Evolutionary conservation across 2,329 filamentous ascomycete genomes (phyloP).

Genomic region (Ascochyta lentis): DNA sequence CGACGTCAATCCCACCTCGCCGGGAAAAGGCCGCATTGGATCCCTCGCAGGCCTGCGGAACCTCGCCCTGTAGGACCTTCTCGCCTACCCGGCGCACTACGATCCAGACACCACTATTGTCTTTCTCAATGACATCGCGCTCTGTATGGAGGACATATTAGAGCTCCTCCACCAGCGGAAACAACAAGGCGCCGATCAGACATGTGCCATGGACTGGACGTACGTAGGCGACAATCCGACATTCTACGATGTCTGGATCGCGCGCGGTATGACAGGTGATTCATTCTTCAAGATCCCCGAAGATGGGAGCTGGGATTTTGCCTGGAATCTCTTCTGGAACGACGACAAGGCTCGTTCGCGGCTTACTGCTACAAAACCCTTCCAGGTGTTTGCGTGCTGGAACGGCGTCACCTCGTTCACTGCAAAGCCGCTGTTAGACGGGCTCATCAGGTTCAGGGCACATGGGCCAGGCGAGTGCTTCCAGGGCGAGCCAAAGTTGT

Average conservation of each 20-base stretch:
- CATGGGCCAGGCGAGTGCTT: slow-evolving; percentile 55
- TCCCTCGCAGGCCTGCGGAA: slow-evolving; percentile 61
- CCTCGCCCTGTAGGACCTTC: slow-evolving; percentile 58
- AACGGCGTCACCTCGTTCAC: slow-evolving; percentile 62
- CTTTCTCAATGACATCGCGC: slow-evolving; percentile 82
- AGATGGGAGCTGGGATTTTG: slow-evolving; percentile 55
- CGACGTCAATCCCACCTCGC: slow-evolving; percentile 51
- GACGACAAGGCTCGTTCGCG: slow-evolving; percentile 47
- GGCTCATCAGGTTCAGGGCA: slow-evolving; percentile 56
- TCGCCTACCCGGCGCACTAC: slow-evolving; percentile 76
- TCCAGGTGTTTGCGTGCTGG: slow-evolving; percentile 69
- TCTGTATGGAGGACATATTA: slow-evolving; percentile 60
- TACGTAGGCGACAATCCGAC: slow-evolving; percentile 53
- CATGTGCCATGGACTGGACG: slow-evolving; percentile 66
- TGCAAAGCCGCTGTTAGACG: slow-evolving; percentile 56
- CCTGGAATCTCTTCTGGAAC: slow-evolving; percentile 57
- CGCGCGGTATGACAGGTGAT: slow-evolving; percentile 60
- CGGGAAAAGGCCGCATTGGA: slow-evolving; percentile 51
- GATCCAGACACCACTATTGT: slow-evolving; percentile 90
- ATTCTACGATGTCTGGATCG: slow-evolving; percentile 66
- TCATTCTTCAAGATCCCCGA: slow-evolving; percentile 62
- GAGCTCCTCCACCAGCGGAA: slow-evolving; percentile 61
- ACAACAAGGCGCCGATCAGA: slow-evolving; percentile 60
- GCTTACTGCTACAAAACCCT: slow-evolving; percentile 52
- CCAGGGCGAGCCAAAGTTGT: slow-evolving; percentile 62